Evolutionary conservation across 345 rosid genomes (phyloP).

Genomic region (Raphanus sativus): DNA sequence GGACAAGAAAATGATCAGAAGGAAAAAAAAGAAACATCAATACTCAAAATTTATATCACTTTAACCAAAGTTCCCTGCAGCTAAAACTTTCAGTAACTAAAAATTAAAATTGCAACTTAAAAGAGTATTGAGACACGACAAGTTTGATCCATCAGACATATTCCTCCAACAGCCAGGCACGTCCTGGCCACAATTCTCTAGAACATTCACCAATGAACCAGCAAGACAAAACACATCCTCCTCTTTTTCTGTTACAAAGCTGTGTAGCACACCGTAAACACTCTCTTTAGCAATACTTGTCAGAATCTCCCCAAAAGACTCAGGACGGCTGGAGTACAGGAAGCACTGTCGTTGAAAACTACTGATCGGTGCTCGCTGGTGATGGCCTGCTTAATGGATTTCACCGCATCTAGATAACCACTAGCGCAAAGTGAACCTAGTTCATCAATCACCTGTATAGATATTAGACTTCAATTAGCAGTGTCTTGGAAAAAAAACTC

Average conservation of each 20-base stretch:
- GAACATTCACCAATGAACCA: slow-evolving; percentile 46
- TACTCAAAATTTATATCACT: neutral
- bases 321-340: slow-evolving; percentile 39
- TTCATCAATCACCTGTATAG: slow-evolving; percentile 70
- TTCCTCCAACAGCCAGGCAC: slow-evolving; percentile 48
- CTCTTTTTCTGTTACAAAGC: slow-evolving; percentile 50
- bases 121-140: slow-evolving; percentile 1
- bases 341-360: slow-evolving; percentile 48
- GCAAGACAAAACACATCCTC: slow-evolving; percentile 33
- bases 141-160: slow-evolving; percentile 27
- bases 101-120: neutral
- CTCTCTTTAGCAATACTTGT: slow-evolving; percentile 57
- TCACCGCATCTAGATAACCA: slow-evolving; percentile 47
- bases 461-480: slow-evolving; percentile 14
- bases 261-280: slow-evolving; percentile 47
- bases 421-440: slow-evolving; percentile 42
- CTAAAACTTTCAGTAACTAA: slow-evolving; percentile 3
- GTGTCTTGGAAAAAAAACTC: neutral
- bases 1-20: neutral
- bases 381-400: slow-evolving; percentile 60
- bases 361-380: slow-evolving; percentile 52
- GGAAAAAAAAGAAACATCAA: neutral
- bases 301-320: slow-evolving; percentile 48
- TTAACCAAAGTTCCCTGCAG: slow-evolving; percentile 16
- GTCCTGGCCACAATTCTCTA: slow-evolving; percentile 54